Percentiles rank a stretch among this genome's conserved stretches.
These are phyloP conservation scores for Penicillium bovifimosum DNA, from an alignment of 495 filamentous ascomycete species.

Conservation along the genomic window DNA sequence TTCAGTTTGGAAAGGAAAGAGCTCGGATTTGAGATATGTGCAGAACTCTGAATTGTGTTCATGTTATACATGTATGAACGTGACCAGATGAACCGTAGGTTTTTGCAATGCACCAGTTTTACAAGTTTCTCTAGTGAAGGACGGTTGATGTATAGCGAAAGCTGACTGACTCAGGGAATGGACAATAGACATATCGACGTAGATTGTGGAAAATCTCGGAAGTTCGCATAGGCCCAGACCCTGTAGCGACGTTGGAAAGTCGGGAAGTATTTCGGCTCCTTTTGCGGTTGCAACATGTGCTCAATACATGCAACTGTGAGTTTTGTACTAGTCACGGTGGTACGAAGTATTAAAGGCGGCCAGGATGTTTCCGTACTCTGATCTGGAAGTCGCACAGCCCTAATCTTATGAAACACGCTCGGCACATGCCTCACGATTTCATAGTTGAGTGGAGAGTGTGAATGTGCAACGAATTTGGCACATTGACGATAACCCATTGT, in stretches of 20 bases:
- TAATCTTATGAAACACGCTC: neutral
- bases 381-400: neutral
- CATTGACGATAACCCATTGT: neutral
- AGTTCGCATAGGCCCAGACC: neutral
- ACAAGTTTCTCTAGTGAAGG: neutral
- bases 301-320: neutral
- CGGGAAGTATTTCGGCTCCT: neutral
- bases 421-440: neutral
- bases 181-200: neutral
- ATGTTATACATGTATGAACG: neutral
- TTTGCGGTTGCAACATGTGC: neutral
- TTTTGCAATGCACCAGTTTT: neutral
- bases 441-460: neutral
- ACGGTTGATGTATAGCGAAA: neutral
- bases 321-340: neutral
- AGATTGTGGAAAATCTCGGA: neutral
- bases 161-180: neutral
- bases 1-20: slow-evolving; percentile 11
- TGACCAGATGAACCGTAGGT: neutral
- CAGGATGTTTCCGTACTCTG: neutral
- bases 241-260: neutral
- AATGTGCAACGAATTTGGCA: too few relatives aligned
- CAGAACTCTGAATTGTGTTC: neutral
- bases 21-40: slow-evolving; percentile 14
- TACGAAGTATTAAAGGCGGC: neutral